Conservation (phyloP, 2,329 filamentous ascomycete genomes). For the Grosmannia penicillata region DNA sequence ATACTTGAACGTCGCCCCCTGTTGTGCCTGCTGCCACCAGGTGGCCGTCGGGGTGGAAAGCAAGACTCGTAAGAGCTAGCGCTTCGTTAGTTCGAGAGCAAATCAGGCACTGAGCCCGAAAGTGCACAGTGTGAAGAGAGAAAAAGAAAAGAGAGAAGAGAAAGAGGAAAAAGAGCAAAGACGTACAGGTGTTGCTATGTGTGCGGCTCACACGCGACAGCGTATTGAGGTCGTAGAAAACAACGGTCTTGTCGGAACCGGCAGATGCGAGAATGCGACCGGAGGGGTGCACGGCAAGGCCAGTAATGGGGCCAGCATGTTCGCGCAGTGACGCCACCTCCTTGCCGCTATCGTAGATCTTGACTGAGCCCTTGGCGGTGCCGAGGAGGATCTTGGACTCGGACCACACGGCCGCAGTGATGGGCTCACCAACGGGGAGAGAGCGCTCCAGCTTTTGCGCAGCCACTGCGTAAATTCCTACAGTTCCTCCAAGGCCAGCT, state of each 20-base stretch:
- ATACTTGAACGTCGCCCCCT: slow-evolving; percentile 73
- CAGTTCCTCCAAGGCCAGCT: slow-evolving; percentile 59
- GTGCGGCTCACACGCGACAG: slow-evolving; percentile 61
- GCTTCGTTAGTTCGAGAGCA: no score
- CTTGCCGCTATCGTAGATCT: slow-evolving; percentile 59
- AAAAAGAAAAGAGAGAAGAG: neutral
- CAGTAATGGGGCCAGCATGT: slow-evolving; percentile 70
- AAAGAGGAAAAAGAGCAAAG: neutral
- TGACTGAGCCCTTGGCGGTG: slow-evolving; percentile 63
- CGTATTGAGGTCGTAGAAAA: slow-evolving; percentile 66
- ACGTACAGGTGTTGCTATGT: slow-evolving; percentile 65
- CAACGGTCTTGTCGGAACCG: slow-evolving; percentile 81
- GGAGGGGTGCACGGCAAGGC: slow-evolving; percentile 67
- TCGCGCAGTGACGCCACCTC: slow-evolving; percentile 59
- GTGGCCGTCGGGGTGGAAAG: slow-evolving; percentile 96
- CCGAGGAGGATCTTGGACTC: slow-evolving; percentile 56
- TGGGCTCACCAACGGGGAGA: slow-evolving; percentile 49
- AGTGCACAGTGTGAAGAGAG: neutral
- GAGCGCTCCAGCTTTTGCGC: slow-evolving; percentile 53
- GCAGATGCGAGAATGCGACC: slow-evolving; percentile 74
- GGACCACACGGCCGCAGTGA: slow-evolving; percentile 52
- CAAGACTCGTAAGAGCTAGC: slow-evolving; percentile 56
- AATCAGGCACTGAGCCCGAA: no score
- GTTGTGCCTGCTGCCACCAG: slow-evolving; percentile 74
- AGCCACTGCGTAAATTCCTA: slow-evolving; percentile 61